These are phyloP conservation scores for Talaromyces funiculosus DNA, from an alignment of 2,329 filamentous ascomycete genomes.

Conservation along the genomic window DNA sequence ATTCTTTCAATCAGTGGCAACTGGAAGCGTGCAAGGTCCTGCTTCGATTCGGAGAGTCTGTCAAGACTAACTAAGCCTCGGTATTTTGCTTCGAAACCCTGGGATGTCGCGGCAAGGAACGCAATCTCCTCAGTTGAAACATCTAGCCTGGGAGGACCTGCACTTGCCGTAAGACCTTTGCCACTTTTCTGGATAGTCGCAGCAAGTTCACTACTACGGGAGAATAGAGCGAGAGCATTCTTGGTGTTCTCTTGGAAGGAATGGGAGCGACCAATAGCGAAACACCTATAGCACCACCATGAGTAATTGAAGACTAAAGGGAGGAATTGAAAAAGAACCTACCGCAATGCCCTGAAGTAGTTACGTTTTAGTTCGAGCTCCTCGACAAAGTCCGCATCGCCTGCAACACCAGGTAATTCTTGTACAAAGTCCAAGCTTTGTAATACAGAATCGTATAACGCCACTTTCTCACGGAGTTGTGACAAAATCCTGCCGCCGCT, in stretches of 20 bases:
- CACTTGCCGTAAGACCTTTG: constrained; percentile 33
- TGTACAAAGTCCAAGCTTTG: constrained; percentile 88
- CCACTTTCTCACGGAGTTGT: constrained; percentile 76
- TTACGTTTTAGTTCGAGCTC: constrained; percentile 72
- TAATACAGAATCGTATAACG: constrained; percentile 83
- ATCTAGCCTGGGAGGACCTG: constrained; percentile 60
- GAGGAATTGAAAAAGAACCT: constrained; percentile 27
- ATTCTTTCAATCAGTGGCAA: constrained; percentile 69
- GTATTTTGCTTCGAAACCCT: constrained; percentile 69
- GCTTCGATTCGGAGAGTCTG: constrained; percentile 51
- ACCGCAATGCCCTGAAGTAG: constrained; percentile 89
- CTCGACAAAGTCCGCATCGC: constrained; percentile 67
- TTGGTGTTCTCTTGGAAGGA: constrained; percentile 63
- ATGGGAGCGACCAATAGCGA: constrained; percentile 82
- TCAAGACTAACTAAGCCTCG: constrained; percentile 81
- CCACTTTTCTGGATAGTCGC: constrained; percentile 48
- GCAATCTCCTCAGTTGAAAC: constrained; percentile 56
- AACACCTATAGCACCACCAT: constrained; percentile 49
- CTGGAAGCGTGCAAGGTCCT: constrained; percentile 35
- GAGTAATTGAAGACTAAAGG: not conserved
- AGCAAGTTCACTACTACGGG: constrained; percentile 62
- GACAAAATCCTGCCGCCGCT: constrained; percentile 69
- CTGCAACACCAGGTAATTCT: constrained; percentile 82
- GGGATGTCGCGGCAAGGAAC: constrained; percentile 57
- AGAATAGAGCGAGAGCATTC: constrained; percentile 80